These are phyloP conservation scores for Pseudocercospora eumusae DNA, from an alignment of 2,329 filamentous ascomycete genomes.

Conservation along the genomic window DNA sequence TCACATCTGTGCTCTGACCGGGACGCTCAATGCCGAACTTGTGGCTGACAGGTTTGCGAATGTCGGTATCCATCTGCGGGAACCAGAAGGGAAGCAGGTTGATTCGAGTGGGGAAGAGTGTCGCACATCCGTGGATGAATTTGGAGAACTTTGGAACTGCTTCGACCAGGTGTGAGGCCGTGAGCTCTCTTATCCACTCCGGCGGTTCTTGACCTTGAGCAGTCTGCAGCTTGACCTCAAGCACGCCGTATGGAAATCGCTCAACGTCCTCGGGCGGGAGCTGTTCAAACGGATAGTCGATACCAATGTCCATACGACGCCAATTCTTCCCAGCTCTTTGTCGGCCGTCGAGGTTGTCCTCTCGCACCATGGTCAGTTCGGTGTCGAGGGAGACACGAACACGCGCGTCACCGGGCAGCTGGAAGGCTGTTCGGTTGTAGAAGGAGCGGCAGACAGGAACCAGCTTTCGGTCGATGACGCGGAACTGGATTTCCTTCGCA, in stretches of 20 bases:
- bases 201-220: constrained; percentile 93
- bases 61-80: constrained; percentile 97
- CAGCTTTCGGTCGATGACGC: constrained; percentile 81
- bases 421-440: constrained; percentile 97
- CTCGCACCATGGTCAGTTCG: constrained; percentile 89
- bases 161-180: constrained; percentile 90
- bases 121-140: constrained; percentile 94
- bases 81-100: constrained; percentile 94
- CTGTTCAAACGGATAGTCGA: constrained; percentile 92
- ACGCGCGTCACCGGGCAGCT: constrained; percentile 91
- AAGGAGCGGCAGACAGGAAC: constrained; percentile 91
- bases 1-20: constrained; percentile 70
- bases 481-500: constrained; percentile 90
- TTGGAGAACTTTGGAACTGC: constrained; percentile 99
- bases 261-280: constrained; percentile 81
- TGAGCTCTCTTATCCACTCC: constrained; percentile 93
- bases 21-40: constrained; percentile 88
- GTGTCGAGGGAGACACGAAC: constrained; percentile 97
- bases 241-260: constrained; percentile 90
- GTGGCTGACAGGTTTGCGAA: constrained; percentile 85
- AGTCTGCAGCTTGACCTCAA: constrained; percentile 97
- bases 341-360: constrained; percentile 88
- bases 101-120: constrained; percentile 82
- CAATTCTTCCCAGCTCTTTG: constrained; percentile 81
- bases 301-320: constrained; percentile 95